These are phyloP conservation scores for Saccharomycopsis sp. DNA, from an alignment of 805 yeast genomes.

Conservation along the genomic window DNA sequence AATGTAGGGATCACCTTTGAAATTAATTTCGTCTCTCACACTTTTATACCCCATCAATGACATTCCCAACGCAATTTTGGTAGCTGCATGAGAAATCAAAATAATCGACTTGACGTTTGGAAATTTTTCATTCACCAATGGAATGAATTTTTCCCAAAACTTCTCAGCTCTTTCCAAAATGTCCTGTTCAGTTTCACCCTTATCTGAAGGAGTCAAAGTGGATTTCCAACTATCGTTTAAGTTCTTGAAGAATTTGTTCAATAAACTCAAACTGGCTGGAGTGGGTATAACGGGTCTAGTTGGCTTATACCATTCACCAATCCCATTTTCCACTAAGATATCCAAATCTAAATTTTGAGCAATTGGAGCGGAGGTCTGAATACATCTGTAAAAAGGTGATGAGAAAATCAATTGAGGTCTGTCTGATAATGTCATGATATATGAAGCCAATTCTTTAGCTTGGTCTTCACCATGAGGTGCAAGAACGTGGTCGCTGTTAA, in stretches of 20 bases:
- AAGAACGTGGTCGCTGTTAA: conserved; percentile 81
- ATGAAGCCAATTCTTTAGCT: conserved; percentile 70
- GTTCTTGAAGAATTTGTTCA: conserved; percentile 48
- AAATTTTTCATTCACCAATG: conserved; percentile 44
- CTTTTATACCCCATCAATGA: conserved; percentile 48
- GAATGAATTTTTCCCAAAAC: conserved; percentile 53
- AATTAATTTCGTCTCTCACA: conserved; percentile 44
- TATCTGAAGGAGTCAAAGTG: conserved; percentile 48
- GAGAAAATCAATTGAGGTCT: conserved; percentile 64
- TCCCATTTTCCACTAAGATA: conserved; percentile 68
- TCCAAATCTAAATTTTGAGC: conserved; percentile 52
- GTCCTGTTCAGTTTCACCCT: conserved; percentile 73
- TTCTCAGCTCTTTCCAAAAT: conserved; percentile 52
- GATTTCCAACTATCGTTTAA: conserved; percentile 44
- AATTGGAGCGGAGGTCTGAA: conserved; percentile 72
- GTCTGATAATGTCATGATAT: conserved; percentile 35
- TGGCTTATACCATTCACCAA: conserved; percentile 90
- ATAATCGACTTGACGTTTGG: conserved; percentile 60
- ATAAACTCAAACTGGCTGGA: conserved; percentile 48
- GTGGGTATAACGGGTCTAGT: conserved; percentile 60
- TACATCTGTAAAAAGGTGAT: conserved; percentile 86
- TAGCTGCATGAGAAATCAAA: conserved; percentile 89
- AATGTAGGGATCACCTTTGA: conserved; percentile 37
- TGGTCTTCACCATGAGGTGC: conserved; percentile 87
- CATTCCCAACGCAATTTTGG: conserved; percentile 84